phyloP scores from a whole-genome alignment of 2,329 filamentous ascomycete genomes.

The Neonectria punicea region DNA sequence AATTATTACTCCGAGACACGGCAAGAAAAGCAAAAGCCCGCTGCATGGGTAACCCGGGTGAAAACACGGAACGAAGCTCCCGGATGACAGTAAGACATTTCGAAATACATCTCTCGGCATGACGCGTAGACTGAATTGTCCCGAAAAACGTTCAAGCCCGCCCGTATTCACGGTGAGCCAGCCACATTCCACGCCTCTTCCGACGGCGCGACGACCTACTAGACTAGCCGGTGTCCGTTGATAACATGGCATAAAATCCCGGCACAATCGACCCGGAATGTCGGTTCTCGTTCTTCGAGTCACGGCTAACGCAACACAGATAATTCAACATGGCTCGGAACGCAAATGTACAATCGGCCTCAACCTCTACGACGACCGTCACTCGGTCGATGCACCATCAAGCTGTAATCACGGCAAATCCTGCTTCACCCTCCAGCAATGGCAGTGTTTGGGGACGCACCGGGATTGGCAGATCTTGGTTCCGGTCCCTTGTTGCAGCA shows the following conservation, averaged over 20 bases:
- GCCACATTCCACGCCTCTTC: background rate
- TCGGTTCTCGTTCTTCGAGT: background rate
- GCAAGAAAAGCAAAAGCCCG: background rate
- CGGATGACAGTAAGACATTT: background rate
- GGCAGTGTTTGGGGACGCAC: constrained; percentile 40
- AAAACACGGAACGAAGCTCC: background rate
- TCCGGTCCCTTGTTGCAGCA: constrained; percentile 36
- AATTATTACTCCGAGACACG: background rate
- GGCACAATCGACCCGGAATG: background rate
- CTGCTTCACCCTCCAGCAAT: background rate
- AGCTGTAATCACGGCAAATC: background rate
- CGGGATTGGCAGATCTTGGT: constrained; percentile 37
- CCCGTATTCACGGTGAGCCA: background rate
- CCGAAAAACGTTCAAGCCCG: too few relatives aligned
- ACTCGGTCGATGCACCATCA: background rate
- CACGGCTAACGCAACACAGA: background rate
- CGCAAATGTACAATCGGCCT: background rate
- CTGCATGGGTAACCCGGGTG: too few relatives aligned
- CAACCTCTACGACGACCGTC: constrained; percentile 15
- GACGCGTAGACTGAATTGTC: background rate
- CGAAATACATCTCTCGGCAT: background rate
- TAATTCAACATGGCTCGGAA: background rate
- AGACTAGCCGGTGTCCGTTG: background rate
- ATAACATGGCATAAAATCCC: background rate
- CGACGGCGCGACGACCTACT: background rate